Conservation (phyloP, 164 flowering plant species). For the Sextonia rubra region DNA sequence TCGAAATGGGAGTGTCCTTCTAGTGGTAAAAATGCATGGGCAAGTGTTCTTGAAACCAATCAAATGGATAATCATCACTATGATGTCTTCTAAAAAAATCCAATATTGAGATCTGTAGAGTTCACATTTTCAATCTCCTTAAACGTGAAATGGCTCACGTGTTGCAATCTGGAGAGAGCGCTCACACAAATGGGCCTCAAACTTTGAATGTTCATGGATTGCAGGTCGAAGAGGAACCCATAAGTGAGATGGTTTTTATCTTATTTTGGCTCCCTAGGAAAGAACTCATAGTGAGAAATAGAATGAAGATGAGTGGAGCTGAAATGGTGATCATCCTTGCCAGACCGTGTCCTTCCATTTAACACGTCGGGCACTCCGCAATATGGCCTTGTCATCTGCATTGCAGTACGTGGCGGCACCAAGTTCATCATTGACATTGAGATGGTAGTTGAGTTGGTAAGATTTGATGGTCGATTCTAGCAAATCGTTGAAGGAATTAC, state of each 20-base stretch:
- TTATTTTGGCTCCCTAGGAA: slow-evolving; percentile 56
- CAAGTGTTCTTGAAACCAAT: slow-evolving; percentile 78
- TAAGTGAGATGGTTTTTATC: slow-evolving; percentile 42
- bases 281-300: slow-evolving; percentile 42
- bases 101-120: slow-evolving; percentile 52
- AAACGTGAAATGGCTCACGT: slow-evolving; percentile 51
- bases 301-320: neutral
- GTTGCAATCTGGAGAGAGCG: slow-evolving; percentile 59
- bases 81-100: slow-evolving; percentile 56
- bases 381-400: slow-evolving; percentile 17
- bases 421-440: slow-evolving; percentile 22
- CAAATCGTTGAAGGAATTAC: slow-evolving; percentile 19
- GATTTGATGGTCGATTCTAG: slow-evolving; percentile 26
- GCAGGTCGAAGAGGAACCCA: slow-evolving; percentile 27
- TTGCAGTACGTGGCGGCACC: slow-evolving; percentile 21
- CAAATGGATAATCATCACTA: slow-evolving; percentile 77
- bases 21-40: slow-evolving; percentile 80
- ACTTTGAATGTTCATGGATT: slow-evolving; percentile 27
- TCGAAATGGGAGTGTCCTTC: slow-evolving; percentile 60
- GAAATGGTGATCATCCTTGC: slow-evolving; percentile 19
- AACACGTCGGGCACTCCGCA: slow-evolving; percentile 42
- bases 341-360: slow-evolving; percentile 18
- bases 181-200: slow-evolving; percentile 37
- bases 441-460: slow-evolving; percentile 26
- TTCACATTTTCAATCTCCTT: slow-evolving; percentile 18